These are phyloP conservation scores for Angomonas deanei DNA, from an alignment of 208 protist species.

Conservation along the genomic window DNA sequence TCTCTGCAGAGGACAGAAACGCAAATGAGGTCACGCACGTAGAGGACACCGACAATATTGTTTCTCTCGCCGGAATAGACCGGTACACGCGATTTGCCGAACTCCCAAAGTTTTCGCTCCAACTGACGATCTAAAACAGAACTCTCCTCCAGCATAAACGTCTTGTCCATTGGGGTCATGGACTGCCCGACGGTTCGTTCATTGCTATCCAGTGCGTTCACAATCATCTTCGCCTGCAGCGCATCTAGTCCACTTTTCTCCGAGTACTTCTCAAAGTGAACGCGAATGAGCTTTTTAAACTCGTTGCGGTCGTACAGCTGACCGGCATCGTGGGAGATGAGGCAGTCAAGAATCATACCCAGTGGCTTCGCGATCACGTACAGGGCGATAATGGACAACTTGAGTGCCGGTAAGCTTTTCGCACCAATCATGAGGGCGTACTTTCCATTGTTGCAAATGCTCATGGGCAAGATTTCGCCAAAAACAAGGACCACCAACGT, in stretches of 20 bases:
- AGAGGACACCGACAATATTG: conserved; percentile 67
- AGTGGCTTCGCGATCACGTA: conserved; percentile 71
- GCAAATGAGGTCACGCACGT: conserved; percentile 65
- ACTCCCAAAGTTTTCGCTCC: conserved; percentile 54
- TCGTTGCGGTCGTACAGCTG: conserved; percentile 76
- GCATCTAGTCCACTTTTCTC: conserved; percentile 55
- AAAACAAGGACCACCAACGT: conserved; percentile 69
- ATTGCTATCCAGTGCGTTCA: conserved; percentile 64
- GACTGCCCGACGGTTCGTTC: conserved; percentile 33
- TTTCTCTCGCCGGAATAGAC: conserved; percentile 32
- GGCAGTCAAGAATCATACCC: conserved; percentile 63
- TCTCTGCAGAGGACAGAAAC: conserved; percentile 27
- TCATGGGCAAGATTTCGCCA: conserved; percentile 78
- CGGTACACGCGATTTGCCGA: conserved; percentile 67
- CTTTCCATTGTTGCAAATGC: conserved; percentile 65
- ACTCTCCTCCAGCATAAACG: conserved; percentile 42
- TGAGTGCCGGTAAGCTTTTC: conserved; percentile 46
- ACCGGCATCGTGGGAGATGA: conserved; percentile 63
- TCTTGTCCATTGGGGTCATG: conserved; percentile 57
- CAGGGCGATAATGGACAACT: conserved; percentile 56
- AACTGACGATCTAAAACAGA: conserved; percentile 30
- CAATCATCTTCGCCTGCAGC: conserved; percentile 72
- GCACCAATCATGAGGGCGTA: conserved; percentile 56
- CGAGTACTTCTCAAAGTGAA: conserved; percentile 76
- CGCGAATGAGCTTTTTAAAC: conserved; percentile 60